These are phyloP conservation scores for Astrothelium subdiscretum DNA, from an alignment of 495 filamentous ascomycete species.

Conservation along the genomic window DNA sequence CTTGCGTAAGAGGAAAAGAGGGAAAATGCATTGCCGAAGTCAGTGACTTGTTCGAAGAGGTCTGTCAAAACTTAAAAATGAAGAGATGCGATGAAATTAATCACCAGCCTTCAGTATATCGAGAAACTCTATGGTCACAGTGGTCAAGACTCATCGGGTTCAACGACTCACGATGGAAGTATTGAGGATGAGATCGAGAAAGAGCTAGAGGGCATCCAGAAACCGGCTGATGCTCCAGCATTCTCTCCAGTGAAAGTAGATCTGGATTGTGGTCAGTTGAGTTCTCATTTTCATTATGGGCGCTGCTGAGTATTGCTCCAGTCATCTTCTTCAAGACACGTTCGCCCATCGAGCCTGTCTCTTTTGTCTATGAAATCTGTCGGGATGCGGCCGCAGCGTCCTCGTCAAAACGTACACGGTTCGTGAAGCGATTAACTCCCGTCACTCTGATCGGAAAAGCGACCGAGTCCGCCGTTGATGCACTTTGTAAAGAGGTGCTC, in stretches of 20 bases:
- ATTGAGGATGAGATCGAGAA: conserved; percentile 75
- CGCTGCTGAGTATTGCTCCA: conserved; percentile 18
- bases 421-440: conserved; percentile 76
- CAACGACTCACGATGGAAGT: conserved; percentile 38
- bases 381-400: conserved; percentile 41
- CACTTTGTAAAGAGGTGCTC: conserved; percentile 60
- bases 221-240: conserved; percentile 32
- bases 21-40: conserved; percentile 64
- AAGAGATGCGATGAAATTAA: not conserved
- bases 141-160: conserved; percentile 24
- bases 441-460: conserved; percentile 66
- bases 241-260: conserved; percentile 61
- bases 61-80: conserved; percentile 24
- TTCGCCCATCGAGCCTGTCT: conserved; percentile 65
- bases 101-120: conserved; percentile 36
- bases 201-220: conserved; percentile 58
- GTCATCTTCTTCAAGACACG: conserved; percentile 55
- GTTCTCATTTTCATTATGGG: conserved; percentile 1
- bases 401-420: conserved; percentile 53
- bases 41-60: conserved; percentile 62
- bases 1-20: conserved; percentile 74
- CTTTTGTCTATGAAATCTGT: conserved; percentile 67
- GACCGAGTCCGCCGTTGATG: conserved; percentile 60
- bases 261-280: conserved; percentile 56
- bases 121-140: conserved; percentile 42